A percentile compares a stretch with the other conserved stretches of the same genome.
Evolutionary conservation across 768 basidiomycete species (phyloP).

Genomic region (Lepiota venenata): DNA sequence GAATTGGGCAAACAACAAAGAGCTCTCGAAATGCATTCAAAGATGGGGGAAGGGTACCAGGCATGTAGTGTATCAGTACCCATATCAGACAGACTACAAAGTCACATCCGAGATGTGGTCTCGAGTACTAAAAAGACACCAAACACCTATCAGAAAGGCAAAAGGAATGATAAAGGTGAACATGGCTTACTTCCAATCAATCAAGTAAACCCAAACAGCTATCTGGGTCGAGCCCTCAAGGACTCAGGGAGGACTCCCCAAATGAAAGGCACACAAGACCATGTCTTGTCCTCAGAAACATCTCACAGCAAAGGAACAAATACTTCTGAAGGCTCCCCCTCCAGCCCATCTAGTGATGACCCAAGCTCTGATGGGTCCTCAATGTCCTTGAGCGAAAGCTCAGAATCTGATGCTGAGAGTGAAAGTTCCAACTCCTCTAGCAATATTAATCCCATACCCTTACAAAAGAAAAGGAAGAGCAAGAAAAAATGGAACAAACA

Average conservation of each 20-base stretch:
- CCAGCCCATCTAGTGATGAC: too few relatives aligned
- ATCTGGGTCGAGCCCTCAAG: background rate
- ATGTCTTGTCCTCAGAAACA: too few relatives aligned
- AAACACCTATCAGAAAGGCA: background rate
- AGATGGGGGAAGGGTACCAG: background rate
- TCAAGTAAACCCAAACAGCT: background rate
- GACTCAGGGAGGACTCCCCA: too few relatives aligned
- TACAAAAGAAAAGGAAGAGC: background rate
- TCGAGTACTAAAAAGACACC: background rate
- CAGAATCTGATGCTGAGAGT: too few relatives aligned
- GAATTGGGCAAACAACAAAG: background rate
- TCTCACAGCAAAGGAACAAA: too few relatives aligned
- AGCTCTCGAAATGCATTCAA: background rate
- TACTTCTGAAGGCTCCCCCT: too few relatives aligned
- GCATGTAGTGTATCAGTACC: background rate
- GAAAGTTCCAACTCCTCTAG: too few relatives aligned
- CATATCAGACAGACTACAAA: too few relatives aligned
- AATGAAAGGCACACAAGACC: too few relatives aligned
- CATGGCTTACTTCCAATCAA: background rate
- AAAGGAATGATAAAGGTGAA: background rate
- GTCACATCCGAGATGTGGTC: background rate
- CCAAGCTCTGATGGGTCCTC: too few relatives aligned
- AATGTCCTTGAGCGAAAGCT: too few relatives aligned
- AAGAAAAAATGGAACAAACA: background rate
- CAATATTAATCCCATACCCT: background rate